These are phyloP conservation scores for Pyrenophora teres DNA, from an alignment of 2,329 filamentous ascomycete genomes.

Conservation along the genomic window DNA sequence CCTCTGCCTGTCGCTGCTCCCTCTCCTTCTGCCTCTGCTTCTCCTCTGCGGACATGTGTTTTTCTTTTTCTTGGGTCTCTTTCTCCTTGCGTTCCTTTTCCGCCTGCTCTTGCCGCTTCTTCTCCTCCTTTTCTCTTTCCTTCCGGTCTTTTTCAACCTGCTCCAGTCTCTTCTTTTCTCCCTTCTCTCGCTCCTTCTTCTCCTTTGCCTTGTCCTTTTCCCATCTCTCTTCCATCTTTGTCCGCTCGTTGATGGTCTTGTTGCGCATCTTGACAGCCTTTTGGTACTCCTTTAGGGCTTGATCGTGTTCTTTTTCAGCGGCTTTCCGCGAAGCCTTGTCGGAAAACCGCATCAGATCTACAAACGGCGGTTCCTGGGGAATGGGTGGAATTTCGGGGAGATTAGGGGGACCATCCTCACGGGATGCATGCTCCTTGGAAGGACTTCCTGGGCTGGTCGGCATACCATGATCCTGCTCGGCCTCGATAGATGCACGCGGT, in stretches of 20 bases:
- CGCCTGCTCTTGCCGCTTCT: slow-evolving; percentile 23
- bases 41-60: slow-evolving; percentile 9
- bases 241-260: slow-evolving; percentile 66
- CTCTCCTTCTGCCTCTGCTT: slow-evolving; percentile 14
- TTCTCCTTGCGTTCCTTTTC: slow-evolving; percentile 16
- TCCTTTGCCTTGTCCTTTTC: slow-evolving; percentile 31
- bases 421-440: slow-evolving; percentile 14
- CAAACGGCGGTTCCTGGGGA: slow-evolving; percentile 60
- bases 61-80: slow-evolving; percentile 24
- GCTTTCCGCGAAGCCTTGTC: slow-evolving; percentile 70
- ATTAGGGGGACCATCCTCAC: slow-evolving; percentile 13
- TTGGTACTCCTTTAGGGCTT: slow-evolving; percentile 67
- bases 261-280: slow-evolving; percentile 69
- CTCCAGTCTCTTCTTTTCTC: slow-evolving; percentile 9
- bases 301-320: slow-evolving; percentile 70
- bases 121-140: slow-evolving; percentile 22
- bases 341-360: slow-evolving; percentile 63
- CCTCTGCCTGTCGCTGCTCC: slow-evolving; percentile 11
- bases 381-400: slow-evolving; percentile 57
- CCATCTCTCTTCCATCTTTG: slow-evolving; percentile 59
- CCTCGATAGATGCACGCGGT: slow-evolving; percentile 54
- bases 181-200: slow-evolving; percentile 38
- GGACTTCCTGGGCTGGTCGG: slow-evolving; percentile 36
- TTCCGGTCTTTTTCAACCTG: slow-evolving; percentile 1
- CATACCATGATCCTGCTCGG: slow-evolving; percentile 52